Conservation (phyloP, 2,329 filamentous ascomycete genomes). For the Trichoderma lentiforme region DNA sequence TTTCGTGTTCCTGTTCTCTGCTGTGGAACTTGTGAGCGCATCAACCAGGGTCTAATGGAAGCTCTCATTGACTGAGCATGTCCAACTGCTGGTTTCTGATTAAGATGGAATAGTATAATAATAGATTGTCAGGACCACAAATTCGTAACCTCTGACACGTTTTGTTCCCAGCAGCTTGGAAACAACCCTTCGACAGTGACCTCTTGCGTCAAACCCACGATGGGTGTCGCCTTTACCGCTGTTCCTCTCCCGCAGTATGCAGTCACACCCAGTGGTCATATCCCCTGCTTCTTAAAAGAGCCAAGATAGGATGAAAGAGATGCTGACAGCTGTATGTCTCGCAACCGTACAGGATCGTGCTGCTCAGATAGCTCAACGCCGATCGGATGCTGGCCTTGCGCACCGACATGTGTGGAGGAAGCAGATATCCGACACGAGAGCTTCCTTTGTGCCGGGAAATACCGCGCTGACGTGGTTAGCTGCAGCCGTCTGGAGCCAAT, state of each 20-base stretch:
- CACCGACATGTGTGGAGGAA: slow-evolving; percentile 10
- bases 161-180: not conserved
- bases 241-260: not conserved
- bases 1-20: slow-evolving; percentile 6
- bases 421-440: slow-evolving; percentile 12
- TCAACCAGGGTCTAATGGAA: not conserved
- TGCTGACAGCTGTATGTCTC: slow-evolving; percentile 23
- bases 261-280: slow-evolving; percentile 2
- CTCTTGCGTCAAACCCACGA: not conserved
- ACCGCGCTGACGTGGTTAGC: slow-evolving; percentile 12
- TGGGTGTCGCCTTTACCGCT: not conserved
- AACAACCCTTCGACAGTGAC: not conserved
- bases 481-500: slow-evolving; percentile 10
- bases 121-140: not conserved
- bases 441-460: slow-evolving; percentile 11
- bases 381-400: slow-evolving; percentile 8
- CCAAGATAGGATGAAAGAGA: slow-evolving; percentile 13
- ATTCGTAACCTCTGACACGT: not conserved
- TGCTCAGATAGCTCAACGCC: slow-evolving; percentile 9
- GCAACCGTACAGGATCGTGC: slow-evolving; percentile 20
- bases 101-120: not conserved
- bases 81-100: not conserved
- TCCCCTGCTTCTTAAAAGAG: not conserved
- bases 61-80: not conserved
- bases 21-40: slow-evolving; percentile 12